Evolutionary conservation across 2,329 filamentous ascomycete species (phyloP), one percentile per base, ranked within the genome.

Genomic region (Sclerotinia sclerotiorum): DNA sequence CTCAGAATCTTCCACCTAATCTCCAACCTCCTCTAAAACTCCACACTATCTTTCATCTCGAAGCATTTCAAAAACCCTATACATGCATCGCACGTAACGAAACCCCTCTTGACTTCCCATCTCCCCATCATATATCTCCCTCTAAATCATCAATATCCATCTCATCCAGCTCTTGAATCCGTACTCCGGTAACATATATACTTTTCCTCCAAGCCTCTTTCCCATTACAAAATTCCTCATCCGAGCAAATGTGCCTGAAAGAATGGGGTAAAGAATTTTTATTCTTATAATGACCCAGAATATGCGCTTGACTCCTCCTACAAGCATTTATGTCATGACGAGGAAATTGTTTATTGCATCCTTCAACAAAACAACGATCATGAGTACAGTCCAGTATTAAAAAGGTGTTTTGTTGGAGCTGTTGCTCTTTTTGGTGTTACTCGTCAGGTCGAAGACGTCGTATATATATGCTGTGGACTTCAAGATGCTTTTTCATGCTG

Each of bases 381-480:
- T 39, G 29, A 6, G 29, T 56, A n/a, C 54, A 39, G 21, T 56
- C 32, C 11, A 24, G 10, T n/a, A 39, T 55, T 10, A 39, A 32
- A 56, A 39, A 56, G 4, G 29, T 24, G 0, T n/a, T n/a, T n/a
- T n/a, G 19, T 24, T 35, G 7, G 0, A 56, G 21, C 10, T 56
- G 8, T 21, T 24, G 17, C 1, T 19, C 10, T n/a, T 15, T 56
- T 39, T 39, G 19, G 2, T 39, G 5, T 0, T 32, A 29, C 1
- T 55, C 29, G 0, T 0, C 2, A 0, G 19, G 1, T 1, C 10
- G 2, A n/a, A 55, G 52, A 13, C 0, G 29, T 10, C 8, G 15
- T 29, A 35, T 11, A 21, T 55, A 29, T 21, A 35, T 35, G 29
- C 35, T 7, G 19, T 55, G 52, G 4, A 19, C 35, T 35, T 55